Conservation (phyloP, 2,329 filamentous ascomycete genomes). For the Coleophoma eucalyptorum region DNA sequence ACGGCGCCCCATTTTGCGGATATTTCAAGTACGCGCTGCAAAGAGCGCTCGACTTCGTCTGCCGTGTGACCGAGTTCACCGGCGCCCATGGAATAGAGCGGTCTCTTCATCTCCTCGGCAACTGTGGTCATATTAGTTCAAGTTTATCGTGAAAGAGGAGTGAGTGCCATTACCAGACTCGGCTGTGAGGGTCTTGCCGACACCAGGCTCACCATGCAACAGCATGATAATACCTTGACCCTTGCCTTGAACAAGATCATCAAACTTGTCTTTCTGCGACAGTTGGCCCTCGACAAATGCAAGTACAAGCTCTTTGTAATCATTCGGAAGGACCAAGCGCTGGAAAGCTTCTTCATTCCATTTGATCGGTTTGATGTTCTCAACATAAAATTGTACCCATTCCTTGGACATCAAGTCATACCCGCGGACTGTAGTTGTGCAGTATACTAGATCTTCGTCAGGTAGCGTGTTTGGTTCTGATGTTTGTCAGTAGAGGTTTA, state of each 20-base stretch:
- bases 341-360: conserved; percentile 45
- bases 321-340: conserved; percentile 40
- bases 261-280: conserved; percentile 24
- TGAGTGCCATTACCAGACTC: conserved; percentile 37
- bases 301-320: conserved; percentile 45
- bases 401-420: not conserved
- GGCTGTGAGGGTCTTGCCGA: conserved; percentile 21
- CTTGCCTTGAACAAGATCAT: conserved; percentile 21
- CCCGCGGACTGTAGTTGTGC: not conserved
- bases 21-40: conserved; percentile 64
- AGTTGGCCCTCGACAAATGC: conserved; percentile 46
- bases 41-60: conserved; percentile 10
- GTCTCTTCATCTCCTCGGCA: conserved; percentile 42
- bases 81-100: conserved; percentile 48
- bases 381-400: conserved; percentile 33
- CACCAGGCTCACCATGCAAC: conserved; percentile 4
- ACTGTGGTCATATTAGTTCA: conserved; percentile 20
- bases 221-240: conserved; percentile 6
- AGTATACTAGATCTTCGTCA: not conserved
- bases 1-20: conserved; percentile 62
- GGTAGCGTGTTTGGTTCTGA: not conserved
- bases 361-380: conserved; percentile 35
- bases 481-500: not conserved
- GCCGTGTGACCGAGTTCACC: conserved; percentile 59
- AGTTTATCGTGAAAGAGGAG: not conserved